Base-by-base conservation (phyloP, 1,284 basidiomycete species). In the Veloporphyrellus conicus region DNA sequence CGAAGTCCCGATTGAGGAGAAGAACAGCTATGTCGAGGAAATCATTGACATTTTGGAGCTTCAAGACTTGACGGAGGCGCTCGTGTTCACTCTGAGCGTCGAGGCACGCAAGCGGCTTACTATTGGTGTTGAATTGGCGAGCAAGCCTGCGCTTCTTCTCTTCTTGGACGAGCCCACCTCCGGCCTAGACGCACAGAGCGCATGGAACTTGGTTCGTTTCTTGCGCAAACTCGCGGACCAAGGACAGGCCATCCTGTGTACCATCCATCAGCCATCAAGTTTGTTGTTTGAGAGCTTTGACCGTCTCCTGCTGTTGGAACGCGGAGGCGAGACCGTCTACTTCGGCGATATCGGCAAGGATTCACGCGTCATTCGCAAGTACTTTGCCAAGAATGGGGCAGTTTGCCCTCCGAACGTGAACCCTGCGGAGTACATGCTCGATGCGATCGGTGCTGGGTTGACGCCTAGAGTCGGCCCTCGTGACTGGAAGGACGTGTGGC, bases 91-190 rank as follows among this genome's bases (percentile, higher is more conserved):
- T 44, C 71, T 85, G 35, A 77, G 74, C 55, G 84, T 90, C 34
- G 92, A 93, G 57, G 81, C 89, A 29, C 78, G 90, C 55, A 95
- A 95, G 68, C 83, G 90, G 7, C 73, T 89, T 35, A 93, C 90
- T 0, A 93, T 93, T 53, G 91, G 89, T 54, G 91, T 94, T 44
- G 92, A 95, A 67, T 72, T 93, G 4, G 89, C 89, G 3, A 84
- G 83, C 63, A 90, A 85, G 63, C 91, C 92, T 0, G 82, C 84
- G 49, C 73, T 93, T 19, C 76, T 95, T 1, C 74, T 94, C 33
- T 90, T 91, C 75, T 69, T 90, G 56, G 77, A 79, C 47, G 77
- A 79, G 58, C 78, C 77, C 11, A 79, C 77, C 1, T 78, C 75
- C 0, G 87, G 87, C 57, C 71, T 90, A 41, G 91, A 94, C 61